Conservation (phyloP, 1,284 basidiomycete species). For the Exobasidium cylindrosporum region DNA sequence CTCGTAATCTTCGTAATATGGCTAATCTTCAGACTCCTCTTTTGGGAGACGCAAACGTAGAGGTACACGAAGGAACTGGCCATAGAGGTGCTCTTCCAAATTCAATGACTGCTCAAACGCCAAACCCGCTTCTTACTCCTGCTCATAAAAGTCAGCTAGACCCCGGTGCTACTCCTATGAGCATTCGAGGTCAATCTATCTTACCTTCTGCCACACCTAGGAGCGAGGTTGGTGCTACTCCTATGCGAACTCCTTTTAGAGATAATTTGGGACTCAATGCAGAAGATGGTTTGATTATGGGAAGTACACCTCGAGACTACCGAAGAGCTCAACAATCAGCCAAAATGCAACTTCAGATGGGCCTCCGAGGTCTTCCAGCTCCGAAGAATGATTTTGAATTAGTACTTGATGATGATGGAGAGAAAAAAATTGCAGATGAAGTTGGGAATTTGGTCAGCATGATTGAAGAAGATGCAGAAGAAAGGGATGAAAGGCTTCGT, state of each 20-base stretch:
- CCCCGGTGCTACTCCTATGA: slow-evolving; percentile 64
- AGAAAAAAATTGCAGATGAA: slow-evolving; percentile 10
- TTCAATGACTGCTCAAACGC: slow-evolving; percentile 70
- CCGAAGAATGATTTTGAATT: slow-evolving; percentile 98
- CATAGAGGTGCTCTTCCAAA: slow-evolving; percentile 61
- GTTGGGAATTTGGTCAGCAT: slow-evolving; percentile 18
- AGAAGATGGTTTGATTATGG: slow-evolving; percentile 18
- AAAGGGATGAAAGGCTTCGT: slow-evolving; percentile 76
- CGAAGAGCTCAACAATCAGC: slow-evolving; percentile 27
- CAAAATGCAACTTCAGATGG: slow-evolving; percentile 66
- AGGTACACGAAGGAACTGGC: slow-evolving; percentile 81
- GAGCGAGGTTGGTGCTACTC: slow-evolving; percentile 55
- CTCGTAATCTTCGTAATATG: slow-evolving; percentile 90
- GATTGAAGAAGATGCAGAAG: slow-evolving; percentile 70
- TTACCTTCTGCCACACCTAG: slow-evolving; percentile 25
- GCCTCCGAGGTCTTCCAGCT: slow-evolving; percentile 79
- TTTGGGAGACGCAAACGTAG: slow-evolving; percentile 93
- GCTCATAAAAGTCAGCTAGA: slow-evolving; percentile 24
- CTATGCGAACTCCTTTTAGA: slow-evolving; percentile 83
- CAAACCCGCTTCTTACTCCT: slow-evolving; percentile 84
- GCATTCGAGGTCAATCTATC: slow-evolving; percentile 59
- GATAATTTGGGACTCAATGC: slow-evolving; percentile 85
- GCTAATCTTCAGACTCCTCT: slow-evolving; percentile 86
- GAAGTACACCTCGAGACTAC: slow-evolving; percentile 35
- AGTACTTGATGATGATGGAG: slow-evolving; percentile 65